Percentiles rank a stretch among this genome's conserved stretches.
Evolutionary conservation across 164 flowering plant genomes (phyloP).

Genomic region (Paratinospora sagittata): DNA sequence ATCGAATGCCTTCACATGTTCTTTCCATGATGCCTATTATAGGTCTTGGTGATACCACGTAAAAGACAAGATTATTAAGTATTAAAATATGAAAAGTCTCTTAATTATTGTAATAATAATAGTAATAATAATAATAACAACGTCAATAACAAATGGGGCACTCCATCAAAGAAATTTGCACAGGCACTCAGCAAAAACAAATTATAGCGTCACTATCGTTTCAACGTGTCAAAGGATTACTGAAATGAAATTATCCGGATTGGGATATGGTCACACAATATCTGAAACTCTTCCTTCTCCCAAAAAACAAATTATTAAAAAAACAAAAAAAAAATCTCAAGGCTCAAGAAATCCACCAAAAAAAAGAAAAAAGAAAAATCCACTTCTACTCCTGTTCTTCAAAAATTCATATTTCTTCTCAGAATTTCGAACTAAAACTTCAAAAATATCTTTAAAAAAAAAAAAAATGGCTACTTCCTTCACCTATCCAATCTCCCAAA

Average conservation of each 20-base stretch:
- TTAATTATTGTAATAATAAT: too few relatives aligned
- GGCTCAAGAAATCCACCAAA: background rate
- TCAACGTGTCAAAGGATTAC: background rate
- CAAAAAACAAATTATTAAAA: background rate
- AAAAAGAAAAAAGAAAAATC: background rate
- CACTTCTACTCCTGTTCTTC: background rate
- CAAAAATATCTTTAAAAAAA: background rate
- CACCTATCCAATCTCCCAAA: conserved; percentile 8
- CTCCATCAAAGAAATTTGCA: too few relatives aligned
- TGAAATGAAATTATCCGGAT: conserved; percentile 1
- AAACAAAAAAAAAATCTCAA: background rate
- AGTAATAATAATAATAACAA: too few relatives aligned
- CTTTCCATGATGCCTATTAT: too few relatives aligned
- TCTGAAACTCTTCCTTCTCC: background rate
- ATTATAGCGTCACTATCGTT: background rate
- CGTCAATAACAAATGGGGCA: too few relatives aligned
- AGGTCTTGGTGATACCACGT: too few relatives aligned
- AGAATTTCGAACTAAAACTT: background rate
- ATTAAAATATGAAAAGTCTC: too few relatives aligned
- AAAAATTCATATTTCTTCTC: background rate
- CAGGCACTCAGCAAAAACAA: background rate
- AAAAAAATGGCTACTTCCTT: conserved; percentile 18
- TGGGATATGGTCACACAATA: background rate
- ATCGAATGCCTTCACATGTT: too few relatives aligned
- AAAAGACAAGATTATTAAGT: too few relatives aligned